Percentiles rank a stretch among this genome's conserved stretches.
Evolutionary conservation across 257 asterid species (phyloP).

Genomic region (Gynochthodes officinalis): DNA sequence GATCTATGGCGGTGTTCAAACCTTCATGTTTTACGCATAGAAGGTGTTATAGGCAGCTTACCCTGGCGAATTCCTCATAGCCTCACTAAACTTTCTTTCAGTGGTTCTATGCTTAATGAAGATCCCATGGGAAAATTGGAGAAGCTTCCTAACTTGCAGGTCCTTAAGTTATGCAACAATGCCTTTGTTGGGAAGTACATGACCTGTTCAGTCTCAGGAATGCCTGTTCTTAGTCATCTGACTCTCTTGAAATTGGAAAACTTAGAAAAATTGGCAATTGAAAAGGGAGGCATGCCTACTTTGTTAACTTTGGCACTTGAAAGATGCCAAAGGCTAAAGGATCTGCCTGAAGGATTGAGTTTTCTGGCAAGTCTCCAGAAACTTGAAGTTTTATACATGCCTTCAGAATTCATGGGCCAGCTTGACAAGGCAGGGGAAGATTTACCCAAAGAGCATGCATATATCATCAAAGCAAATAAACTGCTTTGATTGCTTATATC

Average conservation of each 20-base stretch:
- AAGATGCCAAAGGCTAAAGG: neutral
- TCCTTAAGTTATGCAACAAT: neutral
- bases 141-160: conserved; percentile 12
- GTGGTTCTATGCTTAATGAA: conserved; percentile 9
- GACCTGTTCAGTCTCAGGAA: neutral
- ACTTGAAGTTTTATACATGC: neutral
- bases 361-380: neutral
- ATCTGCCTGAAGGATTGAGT: neutral
- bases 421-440: no score
- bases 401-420: neutral
- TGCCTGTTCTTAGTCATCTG: neutral
- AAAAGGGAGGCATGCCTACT: neutral
- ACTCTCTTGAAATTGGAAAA: neutral
- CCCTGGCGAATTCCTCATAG: neutral
- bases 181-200: conserved; percentile 11
- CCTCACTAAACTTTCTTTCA: neutral
- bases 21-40: neutral
- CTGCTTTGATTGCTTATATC: no score
- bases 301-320: neutral
- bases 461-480: no score
- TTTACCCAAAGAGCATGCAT: no score
- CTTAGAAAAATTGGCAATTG: neutral
- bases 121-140: conserved; percentile 9
- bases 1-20: neutral
- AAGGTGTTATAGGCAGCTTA: neutral